These are phyloP conservation scores for Chlamydomonas incerta DNA, from an alignment of 139 green algal species.

Conservation along the genomic window DNA sequence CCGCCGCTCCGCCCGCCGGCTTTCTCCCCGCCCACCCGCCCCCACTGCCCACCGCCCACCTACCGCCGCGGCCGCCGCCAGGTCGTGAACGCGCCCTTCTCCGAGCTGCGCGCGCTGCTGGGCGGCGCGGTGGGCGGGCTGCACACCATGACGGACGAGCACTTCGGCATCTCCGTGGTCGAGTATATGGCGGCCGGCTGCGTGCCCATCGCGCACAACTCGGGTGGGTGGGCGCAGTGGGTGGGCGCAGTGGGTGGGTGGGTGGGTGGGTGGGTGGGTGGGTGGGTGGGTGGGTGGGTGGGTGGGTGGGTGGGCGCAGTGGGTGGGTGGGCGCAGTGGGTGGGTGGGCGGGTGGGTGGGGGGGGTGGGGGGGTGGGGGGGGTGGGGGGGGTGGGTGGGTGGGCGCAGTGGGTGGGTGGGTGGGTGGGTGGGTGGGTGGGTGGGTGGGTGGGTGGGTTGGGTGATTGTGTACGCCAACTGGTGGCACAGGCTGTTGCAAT, in stretches of 20 bases:
- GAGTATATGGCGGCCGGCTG: slow-evolving; percentile 98
- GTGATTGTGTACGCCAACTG: too few relatives aligned
- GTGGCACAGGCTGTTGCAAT: too few relatives aligned
- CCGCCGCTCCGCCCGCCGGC: too few relatives aligned
- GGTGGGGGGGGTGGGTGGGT: too few relatives aligned
- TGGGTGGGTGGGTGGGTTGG: too few relatives aligned
- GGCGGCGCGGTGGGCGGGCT: slow-evolving; percentile 87
- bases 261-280: background rate
- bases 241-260: background rate
- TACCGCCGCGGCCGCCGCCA: too few relatives aligned
- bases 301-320: too few relatives aligned
- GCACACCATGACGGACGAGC: slow-evolving; percentile 98
- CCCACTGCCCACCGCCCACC: background rate
- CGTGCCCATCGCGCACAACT: slow-evolving; percentile 92
- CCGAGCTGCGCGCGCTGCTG: slow-evolving; percentile 81
- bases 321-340: background rate
- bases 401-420: too few relatives aligned
- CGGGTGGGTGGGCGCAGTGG: slow-evolving; percentile 50
- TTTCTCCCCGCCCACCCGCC: background rate
- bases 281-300: background rate
- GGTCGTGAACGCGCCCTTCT: slow-evolving; percentile 79
- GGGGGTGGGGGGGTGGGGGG: too few relatives aligned
- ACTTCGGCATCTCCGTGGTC: slow-evolving; percentile 99
- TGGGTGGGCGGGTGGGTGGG: background rate
- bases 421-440: too few relatives aligned